These are phyloP conservation scores for Flaveria brownii DNA, from an alignment of 129 eudicot genomes.

Conservation along the genomic window DNA sequence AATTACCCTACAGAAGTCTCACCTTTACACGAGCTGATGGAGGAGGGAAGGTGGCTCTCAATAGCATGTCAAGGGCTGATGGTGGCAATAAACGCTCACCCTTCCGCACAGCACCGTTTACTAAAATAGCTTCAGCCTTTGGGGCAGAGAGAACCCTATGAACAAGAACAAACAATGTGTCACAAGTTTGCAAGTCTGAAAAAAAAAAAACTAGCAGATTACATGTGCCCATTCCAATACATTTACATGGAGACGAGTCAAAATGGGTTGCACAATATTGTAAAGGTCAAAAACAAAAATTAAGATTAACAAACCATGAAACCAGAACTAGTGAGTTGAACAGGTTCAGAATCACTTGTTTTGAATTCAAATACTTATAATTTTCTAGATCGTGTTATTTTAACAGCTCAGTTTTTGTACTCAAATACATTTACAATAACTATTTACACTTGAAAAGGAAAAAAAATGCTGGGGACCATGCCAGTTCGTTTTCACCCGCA, in stretches of 20 bases:
- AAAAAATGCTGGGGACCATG: neutral
- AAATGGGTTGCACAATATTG: neutral
- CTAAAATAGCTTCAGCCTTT: constrained; percentile 41
- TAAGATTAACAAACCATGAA: neutral
- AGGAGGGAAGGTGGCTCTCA: constrained; percentile 61
- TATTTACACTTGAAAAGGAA: neutral
- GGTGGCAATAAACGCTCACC: constrained; percentile 93
- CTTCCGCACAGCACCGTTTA: constrained; percentile 69
- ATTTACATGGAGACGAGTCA: neutral
- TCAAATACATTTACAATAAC: neutral
- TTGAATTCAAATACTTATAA: neutral
- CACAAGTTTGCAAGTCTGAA: neutral
- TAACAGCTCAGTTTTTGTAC: neutral
- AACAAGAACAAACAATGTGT: constrained; percentile 7
- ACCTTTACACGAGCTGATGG: constrained; percentile 85
- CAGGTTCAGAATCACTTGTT: neutral
- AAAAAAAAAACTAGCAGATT: neutral
- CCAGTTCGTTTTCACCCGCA: neutral
- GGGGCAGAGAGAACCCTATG: constrained; percentile 11
- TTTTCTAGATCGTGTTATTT: neutral
- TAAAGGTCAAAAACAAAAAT: neutral
- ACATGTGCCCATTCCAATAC: neutral
- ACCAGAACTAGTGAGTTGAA: neutral
- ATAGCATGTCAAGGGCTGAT: constrained; percentile 55
- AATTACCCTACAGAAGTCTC: constrained; percentile 14